phyloP scores from a whole-genome alignment of 768 basidiomycete species.

The Boletus rubescentipes region DNA sequence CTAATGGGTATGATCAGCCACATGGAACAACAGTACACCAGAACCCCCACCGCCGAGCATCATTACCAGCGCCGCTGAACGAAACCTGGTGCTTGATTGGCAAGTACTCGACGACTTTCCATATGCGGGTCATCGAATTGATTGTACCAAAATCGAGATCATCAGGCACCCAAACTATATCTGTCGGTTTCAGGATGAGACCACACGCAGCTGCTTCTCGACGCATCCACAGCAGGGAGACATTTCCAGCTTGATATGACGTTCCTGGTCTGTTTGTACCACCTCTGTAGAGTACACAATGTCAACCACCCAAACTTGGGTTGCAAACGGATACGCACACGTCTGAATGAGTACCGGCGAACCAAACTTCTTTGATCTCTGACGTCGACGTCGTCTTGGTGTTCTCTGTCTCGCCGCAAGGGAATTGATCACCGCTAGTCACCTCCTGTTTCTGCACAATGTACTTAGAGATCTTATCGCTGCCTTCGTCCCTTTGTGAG shows the following conservation, averaged over 20 bases:
- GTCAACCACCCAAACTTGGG: not conserved
- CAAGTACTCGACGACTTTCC: not conserved
- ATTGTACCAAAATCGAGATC: conserved; percentile 15
- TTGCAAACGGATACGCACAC: conserved; percentile 13
- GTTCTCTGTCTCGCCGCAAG: not conserved
- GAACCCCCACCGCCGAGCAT: too few species aligned
- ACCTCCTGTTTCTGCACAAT: conserved; percentile 7
- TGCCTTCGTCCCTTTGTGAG: not conserved
- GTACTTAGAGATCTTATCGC: not conserved
- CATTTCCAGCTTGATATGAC: conserved; percentile 12
- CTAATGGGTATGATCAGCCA: too few species aligned
- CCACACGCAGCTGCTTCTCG: conserved; percentile 23
- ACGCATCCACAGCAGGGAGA: not conserved
- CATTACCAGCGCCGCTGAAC: too few species aligned
- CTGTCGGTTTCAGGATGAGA: conserved; percentile 19
- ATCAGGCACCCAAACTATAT: conserved; percentile 16
- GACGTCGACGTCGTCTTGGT: not conserved
- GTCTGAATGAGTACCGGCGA: conserved; percentile 16
- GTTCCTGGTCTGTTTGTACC: conserved; percentile 11
- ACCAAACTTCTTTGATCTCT: conserved; percentile 2
- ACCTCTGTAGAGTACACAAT: not conserved
- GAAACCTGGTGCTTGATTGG: too few species aligned
- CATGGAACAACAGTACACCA: too few species aligned
- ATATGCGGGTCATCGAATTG: conserved; percentile 9
- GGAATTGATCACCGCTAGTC: not conserved